phyloP scores from a whole-genome alignment of 331 rosid species.

The Pyracantha coccinea region DNA sequence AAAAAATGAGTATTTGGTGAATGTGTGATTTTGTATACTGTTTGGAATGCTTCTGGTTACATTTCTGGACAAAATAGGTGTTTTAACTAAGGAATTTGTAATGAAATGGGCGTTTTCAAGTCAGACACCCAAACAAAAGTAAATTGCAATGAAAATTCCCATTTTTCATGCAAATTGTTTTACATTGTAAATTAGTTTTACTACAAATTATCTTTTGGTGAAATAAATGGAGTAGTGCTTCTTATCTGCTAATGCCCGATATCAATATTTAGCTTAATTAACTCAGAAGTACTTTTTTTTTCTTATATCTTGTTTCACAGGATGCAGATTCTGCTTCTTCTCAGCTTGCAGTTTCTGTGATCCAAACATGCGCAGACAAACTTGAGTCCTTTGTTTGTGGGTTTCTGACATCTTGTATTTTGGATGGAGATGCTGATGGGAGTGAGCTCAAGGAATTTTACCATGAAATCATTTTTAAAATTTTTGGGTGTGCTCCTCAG shows the following conservation, averaged over 20 bases:
- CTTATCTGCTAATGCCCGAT: neutral
- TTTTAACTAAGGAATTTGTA: neutral
- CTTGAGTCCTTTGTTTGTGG: constrained; percentile 60
- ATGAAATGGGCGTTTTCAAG: neutral
- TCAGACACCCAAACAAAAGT: neutral
- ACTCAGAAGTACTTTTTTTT: neutral
- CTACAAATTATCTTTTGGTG: neutral
- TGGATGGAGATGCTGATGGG: constrained; percentile 51
- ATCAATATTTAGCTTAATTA: neutral
- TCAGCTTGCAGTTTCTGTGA: constrained; percentile 60
- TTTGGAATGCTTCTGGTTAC: neutral
- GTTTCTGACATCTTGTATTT: constrained; percentile 68
- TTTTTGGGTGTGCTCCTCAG: constrained; percentile 69
- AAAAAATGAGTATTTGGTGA: neutral
- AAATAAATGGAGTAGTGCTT: neutral
- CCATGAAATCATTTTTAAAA: constrained; percentile 68
- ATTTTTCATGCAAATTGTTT: neutral
- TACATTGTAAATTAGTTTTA: neutral
- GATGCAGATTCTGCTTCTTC: constrained; percentile 59
- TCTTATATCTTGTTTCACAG: constrained; percentile 28
- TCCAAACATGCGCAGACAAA: constrained; percentile 50
- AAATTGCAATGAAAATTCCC: neutral
- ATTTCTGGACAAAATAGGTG: neutral
- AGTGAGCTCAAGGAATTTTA: constrained; percentile 63
- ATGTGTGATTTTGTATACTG: neutral